phyloP scores from a whole-genome alignment of 164 flowering plant species.

The Aristolochia californica region DNA sequence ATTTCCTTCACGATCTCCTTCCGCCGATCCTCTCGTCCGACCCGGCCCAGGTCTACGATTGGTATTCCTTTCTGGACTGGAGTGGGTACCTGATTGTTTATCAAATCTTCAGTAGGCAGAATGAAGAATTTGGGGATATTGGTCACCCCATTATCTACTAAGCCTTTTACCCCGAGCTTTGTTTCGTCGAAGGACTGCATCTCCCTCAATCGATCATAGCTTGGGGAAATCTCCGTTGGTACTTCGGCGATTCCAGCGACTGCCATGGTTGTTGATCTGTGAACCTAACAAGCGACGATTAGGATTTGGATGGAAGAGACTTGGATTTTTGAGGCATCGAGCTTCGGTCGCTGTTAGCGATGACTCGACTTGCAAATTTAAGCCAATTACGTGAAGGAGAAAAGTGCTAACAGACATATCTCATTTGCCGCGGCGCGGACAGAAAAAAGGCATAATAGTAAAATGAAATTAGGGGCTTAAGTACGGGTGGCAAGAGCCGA shows the following conservation, averaged over 20 bases:
- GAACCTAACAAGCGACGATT: no score
- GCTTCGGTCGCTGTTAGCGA: no score
- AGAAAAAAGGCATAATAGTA: no score
- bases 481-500: no score
- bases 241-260: background rate
- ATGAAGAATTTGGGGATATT: conserved; percentile 10
- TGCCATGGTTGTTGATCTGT: no score
- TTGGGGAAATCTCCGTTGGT: background rate
- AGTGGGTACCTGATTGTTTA: background rate
- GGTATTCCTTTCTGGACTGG: conserved; percentile 3
- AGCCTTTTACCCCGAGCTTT: conserved; percentile 14
- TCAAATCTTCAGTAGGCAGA: conserved; percentile 17
- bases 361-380: no score
- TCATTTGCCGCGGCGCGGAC: no score
- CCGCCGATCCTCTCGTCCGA: conserved; percentile 8
- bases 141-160: conserved; percentile 7
- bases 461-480: no score
- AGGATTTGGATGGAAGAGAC: no score
- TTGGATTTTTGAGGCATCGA: no score
- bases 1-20: conserved; percentile 17
- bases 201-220: conserved; percentile 8
- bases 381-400: no score
- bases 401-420: no score
- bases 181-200: conserved; percentile 10
- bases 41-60: conserved; percentile 21